Conservation (phyloP, 352 stramenopile genomes). For the Globisporangium megalacanthum region DNA sequence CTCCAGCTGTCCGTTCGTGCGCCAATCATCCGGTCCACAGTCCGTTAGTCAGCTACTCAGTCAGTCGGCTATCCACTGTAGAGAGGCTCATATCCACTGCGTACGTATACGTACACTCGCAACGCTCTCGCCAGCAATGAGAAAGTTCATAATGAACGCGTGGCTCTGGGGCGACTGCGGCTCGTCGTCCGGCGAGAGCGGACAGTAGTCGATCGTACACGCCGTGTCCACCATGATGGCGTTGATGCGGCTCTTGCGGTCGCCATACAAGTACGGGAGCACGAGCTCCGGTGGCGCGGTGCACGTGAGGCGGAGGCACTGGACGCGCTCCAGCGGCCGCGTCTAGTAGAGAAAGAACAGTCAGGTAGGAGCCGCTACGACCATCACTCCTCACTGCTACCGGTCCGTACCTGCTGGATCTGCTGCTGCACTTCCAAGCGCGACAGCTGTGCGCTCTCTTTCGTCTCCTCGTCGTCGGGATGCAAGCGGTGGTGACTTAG, state of each 20-base stretch:
- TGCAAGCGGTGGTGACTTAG: background rate
- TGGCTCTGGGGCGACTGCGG: constrained; percentile 20
- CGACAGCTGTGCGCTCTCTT: constrained; percentile 5
- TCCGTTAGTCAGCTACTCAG: background rate
- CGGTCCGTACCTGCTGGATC: constrained; percentile 1
- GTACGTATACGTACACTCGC: constrained; percentile 18
- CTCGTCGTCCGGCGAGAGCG: constrained; percentile 45
- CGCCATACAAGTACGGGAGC: constrained; percentile 53
- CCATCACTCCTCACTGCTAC: constrained; percentile 1
- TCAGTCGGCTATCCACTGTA: background rate
- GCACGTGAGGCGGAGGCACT: constrained; percentile 52
- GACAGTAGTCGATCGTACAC: constrained; percentile 65
- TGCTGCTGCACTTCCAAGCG: constrained; percentile 1
- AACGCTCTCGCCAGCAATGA: constrained; percentile 39
- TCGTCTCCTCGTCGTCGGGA: constrained; percentile 14
- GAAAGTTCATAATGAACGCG: constrained; percentile 51
- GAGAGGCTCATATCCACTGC: background rate
- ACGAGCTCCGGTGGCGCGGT: constrained; percentile 44
- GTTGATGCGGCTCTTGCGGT: constrained; percentile 46
- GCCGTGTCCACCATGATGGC: constrained; percentile 37
- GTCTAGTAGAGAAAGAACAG: constrained; percentile 5
- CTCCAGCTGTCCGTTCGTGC: constrained; percentile 24
- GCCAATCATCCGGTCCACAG: background rate
- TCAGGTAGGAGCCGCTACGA: constrained; percentile 9
- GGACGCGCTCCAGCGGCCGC: constrained; percentile 39